Base-by-base conservation (phyloP, 495 filamentous ascomycete genomes). In the Chaetomium tenue region DNA sequence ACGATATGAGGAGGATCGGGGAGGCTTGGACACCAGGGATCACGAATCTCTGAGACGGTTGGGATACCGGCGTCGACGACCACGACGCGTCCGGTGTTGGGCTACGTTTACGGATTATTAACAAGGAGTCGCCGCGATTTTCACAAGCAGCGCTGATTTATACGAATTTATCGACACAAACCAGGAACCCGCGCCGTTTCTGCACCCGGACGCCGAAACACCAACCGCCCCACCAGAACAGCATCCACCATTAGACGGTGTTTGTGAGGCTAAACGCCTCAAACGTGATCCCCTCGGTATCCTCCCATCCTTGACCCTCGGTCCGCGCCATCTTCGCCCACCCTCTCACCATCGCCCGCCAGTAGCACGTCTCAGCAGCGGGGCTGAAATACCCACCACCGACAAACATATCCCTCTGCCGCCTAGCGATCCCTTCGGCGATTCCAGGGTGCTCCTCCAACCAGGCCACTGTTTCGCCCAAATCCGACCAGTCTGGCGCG, bases 1-100 rank as follows among this genome's bases (percentile, higher is more conserved):
- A 85, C 20, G 92, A 97, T 70, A 89, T 98, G 64, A 84, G 87
- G 65, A 80, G 89, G 66, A 92, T 98, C 74, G 94, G 91, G 44
- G 90, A 92, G 70, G 66, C 65, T 0, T 90, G 88, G 88, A 76
- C 74, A 55, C 85, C 86, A 25, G 86, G 88, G 11, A 74, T 84
- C 22, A 66, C 74, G 56, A 75, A 26, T 64, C 66, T 82, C 46
- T 82, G 59, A 68, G 33, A 23, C 33, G 30, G 8, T 50, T 5
- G n/a, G 8, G n/a, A 18, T 50, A 50, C n/a, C 5, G 56, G n/a
- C 5, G 23, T 13, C 16, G 26, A 16, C 22, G 58, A 2, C 28
- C 18, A 33, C 0, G 28, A 3, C 12, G 52, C 16, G 28, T 20
- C 22, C 7, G 52, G 28, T 4, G 28, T 55, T 37, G 52, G 33